phyloP scores from a whole-genome alignment of 257 asterid genomes.

The Forsythia viridissima region DNA sequence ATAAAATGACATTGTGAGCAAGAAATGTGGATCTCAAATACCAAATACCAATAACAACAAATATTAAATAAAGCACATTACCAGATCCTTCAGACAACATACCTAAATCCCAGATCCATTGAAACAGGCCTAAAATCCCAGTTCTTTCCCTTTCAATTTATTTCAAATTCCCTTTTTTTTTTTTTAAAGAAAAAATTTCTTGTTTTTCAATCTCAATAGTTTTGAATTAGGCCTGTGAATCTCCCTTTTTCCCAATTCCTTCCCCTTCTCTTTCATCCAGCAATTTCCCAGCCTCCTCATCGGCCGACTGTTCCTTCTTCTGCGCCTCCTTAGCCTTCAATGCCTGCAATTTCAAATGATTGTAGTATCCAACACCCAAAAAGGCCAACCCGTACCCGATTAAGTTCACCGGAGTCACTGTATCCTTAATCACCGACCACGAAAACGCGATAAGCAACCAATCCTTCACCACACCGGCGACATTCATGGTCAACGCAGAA shows the following conservation, averaged over 20 bases:
- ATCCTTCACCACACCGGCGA: slow-evolving; percentile 39
- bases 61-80: neutral
- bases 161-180: neutral
- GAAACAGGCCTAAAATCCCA: neutral
- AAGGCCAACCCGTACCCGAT: slow-evolving; percentile 37
- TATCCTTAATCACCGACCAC: slow-evolving; percentile 42
- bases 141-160: slow-evolving; percentile 4
- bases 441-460: slow-evolving; percentile 40
- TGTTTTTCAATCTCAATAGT: neutral
- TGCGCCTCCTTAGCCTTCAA: slow-evolving; percentile 37
- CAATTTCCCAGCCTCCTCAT: slow-evolving; percentile 29
- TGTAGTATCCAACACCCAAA: slow-evolving; percentile 33
- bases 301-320: slow-evolving; percentile 24
- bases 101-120: neutral
- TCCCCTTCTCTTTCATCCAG: slow-evolving; percentile 25
- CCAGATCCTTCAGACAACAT: neutral
- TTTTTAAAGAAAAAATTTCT: neutral
- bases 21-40: neutral
- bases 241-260: slow-evolving; percentile 27
- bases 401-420: slow-evolving; percentile 34
- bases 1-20: neutral
- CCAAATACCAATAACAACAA: neutral
- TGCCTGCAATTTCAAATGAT: slow-evolving; percentile 39
- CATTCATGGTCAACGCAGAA: slow-evolving; percentile 42
- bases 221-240: slow-evolving; percentile 24